Conservation (phyloP, 202 grass and related monocot genomes). For the Cymbopogon flexuosus region DNA sequence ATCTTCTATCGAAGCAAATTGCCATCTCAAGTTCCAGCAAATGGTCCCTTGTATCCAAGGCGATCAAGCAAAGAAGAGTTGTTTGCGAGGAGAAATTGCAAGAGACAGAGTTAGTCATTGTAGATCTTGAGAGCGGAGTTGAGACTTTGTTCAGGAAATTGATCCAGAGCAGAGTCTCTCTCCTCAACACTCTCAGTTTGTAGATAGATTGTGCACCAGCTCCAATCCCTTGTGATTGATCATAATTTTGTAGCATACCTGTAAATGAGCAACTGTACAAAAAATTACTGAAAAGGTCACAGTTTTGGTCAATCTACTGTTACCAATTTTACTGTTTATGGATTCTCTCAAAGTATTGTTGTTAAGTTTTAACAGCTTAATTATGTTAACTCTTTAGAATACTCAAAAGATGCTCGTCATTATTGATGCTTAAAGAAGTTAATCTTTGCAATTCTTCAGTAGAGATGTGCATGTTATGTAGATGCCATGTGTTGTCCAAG, state of each 20-base stretch:
- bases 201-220: slow-evolving; percentile 21
- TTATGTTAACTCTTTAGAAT: background rate
- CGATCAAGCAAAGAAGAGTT: slow-evolving; percentile 18
- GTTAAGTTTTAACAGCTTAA: background rate
- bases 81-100: slow-evolving; percentile 4
- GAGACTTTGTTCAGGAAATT: slow-evolving; percentile 44
- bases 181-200: slow-evolving; percentile 53
- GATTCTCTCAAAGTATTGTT: background rate
- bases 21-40: slow-evolving; percentile 4
- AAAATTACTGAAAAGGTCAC: background rate
- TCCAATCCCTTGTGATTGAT: slow-evolving; percentile 1
- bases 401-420: background rate
- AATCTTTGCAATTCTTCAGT: background rate
- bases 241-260: slow-evolving; percentile 17
- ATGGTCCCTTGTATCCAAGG: slow-evolving; percentile 52
- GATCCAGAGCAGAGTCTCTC: slow-evolving; percentile 56
- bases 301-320: slow-evolving; percentile 5
- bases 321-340: background rate
- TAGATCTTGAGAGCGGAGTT: slow-evolving; percentile 38
- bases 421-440: background rate
- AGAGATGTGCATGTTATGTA: slow-evolving; percentile 23
- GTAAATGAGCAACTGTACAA: slow-evolving; percentile 32
- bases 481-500: slow-evolving; percentile 22
- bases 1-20: slow-evolving; percentile 14
- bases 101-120: slow-evolving; percentile 29